Percentiles rank a stretch among this genome's conserved stretches.
These are phyloP conservation scores for Alisma plantagoaquatica DNA, from an alignment of 106 monocot species.

Conservation along the genomic window DNA sequence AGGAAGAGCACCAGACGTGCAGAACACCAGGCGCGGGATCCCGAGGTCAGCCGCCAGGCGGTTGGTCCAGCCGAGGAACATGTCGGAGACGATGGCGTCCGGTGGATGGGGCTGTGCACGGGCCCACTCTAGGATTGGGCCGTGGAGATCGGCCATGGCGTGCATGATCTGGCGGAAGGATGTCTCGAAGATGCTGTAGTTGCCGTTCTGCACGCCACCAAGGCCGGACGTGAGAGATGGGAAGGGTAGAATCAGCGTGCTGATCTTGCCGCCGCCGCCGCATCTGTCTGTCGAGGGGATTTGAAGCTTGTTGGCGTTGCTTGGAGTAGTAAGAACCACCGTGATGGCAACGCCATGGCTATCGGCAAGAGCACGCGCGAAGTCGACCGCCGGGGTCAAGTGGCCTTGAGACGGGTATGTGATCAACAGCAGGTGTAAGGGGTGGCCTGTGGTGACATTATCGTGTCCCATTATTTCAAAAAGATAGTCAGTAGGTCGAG, in stretches of 20 bases:
- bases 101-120: background rate
- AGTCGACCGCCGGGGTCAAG: constrained; percentile 33
- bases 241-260: constrained; percentile 16
- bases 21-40: constrained; percentile 5
- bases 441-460: no score
- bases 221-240: constrained; percentile 20
- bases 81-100: constrained; percentile 5
- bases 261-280: constrained; percentile 20
- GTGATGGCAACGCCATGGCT: constrained; percentile 23
- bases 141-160: constrained; percentile 23
- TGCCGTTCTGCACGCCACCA: constrained; percentile 30
- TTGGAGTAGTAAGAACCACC: constrained; percentile 20
- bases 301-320: constrained; percentile 34
- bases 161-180: constrained; percentile 16
- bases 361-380: constrained; percentile 26
- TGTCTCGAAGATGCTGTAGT: constrained; percentile 11
- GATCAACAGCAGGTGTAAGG: no score
- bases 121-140: constrained; percentile 21
- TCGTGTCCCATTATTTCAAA: no score
- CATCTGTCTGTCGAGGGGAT: constrained; percentile 22
- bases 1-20: background rate
- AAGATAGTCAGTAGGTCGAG: no score
- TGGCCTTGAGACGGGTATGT: no score
- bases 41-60: constrained; percentile 4
- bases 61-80: constrained; percentile 1